Evolutionary conservation across 352 stramenopile genomes (phyloP), one percentile per base, ranked within the genome.

Genomic region (Phytopythium delawarense): DNA sequence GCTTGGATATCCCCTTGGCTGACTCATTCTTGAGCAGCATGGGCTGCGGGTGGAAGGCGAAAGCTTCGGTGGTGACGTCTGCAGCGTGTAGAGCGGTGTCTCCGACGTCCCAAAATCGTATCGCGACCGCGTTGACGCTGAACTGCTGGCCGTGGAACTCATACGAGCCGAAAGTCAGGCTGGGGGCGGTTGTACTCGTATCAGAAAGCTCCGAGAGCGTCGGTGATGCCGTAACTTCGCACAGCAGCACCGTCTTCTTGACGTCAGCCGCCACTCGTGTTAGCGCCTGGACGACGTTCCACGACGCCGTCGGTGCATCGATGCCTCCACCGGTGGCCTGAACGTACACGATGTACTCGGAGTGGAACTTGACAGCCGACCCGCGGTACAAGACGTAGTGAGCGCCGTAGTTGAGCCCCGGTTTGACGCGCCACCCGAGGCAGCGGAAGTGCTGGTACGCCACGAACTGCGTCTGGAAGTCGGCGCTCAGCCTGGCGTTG

Each of bases 211-310:
- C 42, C 39, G 13, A 39, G 49, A 23, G 11, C 52, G 56, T 37
- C 13, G 28, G 15, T 18, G 39, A 53, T 25, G 25, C 8, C 18
- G 16, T 25, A 61, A 90, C 74, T 44, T 84, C 69, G 34, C 78
- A 90, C 32, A 91, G 21, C 21, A 91, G 52, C 30, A 91, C 76
- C 0, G 80, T 89, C 75, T 93, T 93, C 69, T 91, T 93, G 13
- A 89, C 81, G 62, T 93, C 84, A 12, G 76, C 78, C 20, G 80
- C 79, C 35, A 93, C 69, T 25, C 81, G 81, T n/a, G 84, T 91
- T 52, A 89, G 72, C 34, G 78, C 76, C 60, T 93, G 84, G 20
- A 91, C 63, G 18, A 62, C 67, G 39, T 79, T 73, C 84, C 84
- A 91, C 9, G 69, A 70, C 59, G 61, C 32, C 44, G 39, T 42